Evolutionary conservation across 2,329 filamentous ascomycete genomes (phyloP), one percentile per base, ranked within the genome.

Genomic region (Calonectria henricotiae): DNA sequence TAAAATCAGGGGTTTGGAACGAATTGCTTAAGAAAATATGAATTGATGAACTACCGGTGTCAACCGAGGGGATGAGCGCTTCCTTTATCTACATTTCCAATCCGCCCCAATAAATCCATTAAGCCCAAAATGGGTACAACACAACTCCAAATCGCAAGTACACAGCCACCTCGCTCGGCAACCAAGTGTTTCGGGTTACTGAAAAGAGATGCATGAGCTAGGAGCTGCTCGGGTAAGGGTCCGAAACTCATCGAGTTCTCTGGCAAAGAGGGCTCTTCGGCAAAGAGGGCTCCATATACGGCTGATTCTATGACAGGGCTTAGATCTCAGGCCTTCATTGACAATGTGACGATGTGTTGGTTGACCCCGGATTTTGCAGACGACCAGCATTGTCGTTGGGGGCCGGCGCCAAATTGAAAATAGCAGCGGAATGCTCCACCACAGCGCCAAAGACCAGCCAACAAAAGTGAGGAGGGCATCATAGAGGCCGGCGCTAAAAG

Each of bases 281-380:
- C 20, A 17, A 43, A 58, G 5, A n/a, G 20, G 17, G 35, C 15
- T n/a, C 9, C 15, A 27, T 43, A 37, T 32, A 15, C 4, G 1
- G 2, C 41, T 60, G 17, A 6, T 37, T 6, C n/a, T 35, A 37
- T 23, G 3, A 15, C n/a, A 27, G 12, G 5, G 30, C 25, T 35
- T 7, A 37, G n/a, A 23, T 54, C 17, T 1, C 32, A 15, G 32
- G 17, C 51, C 32, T 27, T 23, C 7, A 12, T 1, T 27, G 46
- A 15, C 20, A 46, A 15, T 49, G 61, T 12, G 27, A 63, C 43
- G 15, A 20, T 54, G 35, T 65, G 62, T 65, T 65, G 62, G 47
- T 65, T 41, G 37, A 44, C 62, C 62, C 47, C 47, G 62, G 62
- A 55, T 30, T 61, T 5, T 39, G 32, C 51, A 58, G 32, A 27